A percentile compares a stretch with the other conserved stretches of the same genome.
Conservation (phyloP, 352 stramenopile species). For the Phytophthora cajani region DNA sequence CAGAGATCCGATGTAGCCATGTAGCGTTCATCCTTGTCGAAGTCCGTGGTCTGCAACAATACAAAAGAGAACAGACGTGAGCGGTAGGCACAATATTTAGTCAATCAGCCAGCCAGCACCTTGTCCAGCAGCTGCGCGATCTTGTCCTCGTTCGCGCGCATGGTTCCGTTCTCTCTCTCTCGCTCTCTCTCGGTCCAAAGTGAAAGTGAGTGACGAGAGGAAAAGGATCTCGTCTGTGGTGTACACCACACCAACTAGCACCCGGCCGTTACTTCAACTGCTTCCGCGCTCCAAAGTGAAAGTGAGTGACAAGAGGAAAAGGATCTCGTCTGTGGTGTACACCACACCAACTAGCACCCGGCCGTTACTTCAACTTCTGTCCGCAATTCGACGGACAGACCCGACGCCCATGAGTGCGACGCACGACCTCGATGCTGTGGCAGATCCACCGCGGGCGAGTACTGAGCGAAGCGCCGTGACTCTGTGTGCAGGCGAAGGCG, state of each 20-base stretch:
- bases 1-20: conserved; percentile 99
- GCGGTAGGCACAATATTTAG: background rate
- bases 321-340: conserved; percentile 25
- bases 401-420: conserved; percentile 26
- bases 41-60: conserved; percentile 74
- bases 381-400: conserved; percentile 3
- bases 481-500: conserved; percentile 24
- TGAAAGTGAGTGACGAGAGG: conserved; percentile 21
- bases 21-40: conserved; percentile 99
- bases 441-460: background rate
- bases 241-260: conserved; percentile 24
- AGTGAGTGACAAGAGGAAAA: conserved; percentile 17
- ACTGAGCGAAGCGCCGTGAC: conserved; percentile 4
- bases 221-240: conserved; percentile 22
- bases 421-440: background rate
- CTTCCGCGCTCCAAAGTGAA: conserved; percentile 16
- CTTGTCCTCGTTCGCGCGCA: conserved; percentile 78
- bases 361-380: conserved; percentile 36
- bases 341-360: conserved; percentile 15
- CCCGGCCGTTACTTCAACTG: conserved; percentile 32
- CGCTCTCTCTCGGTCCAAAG: background rate
- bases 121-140: conserved; percentile 86
- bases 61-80: conserved; percentile 6
- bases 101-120: conserved; percentile 28
- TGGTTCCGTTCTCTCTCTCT: conserved; percentile 29